These are phyloP conservation scores for Verbascum thapsus DNA, from an alignment of 257 asterid genomes.

Conservation along the genomic window DNA sequence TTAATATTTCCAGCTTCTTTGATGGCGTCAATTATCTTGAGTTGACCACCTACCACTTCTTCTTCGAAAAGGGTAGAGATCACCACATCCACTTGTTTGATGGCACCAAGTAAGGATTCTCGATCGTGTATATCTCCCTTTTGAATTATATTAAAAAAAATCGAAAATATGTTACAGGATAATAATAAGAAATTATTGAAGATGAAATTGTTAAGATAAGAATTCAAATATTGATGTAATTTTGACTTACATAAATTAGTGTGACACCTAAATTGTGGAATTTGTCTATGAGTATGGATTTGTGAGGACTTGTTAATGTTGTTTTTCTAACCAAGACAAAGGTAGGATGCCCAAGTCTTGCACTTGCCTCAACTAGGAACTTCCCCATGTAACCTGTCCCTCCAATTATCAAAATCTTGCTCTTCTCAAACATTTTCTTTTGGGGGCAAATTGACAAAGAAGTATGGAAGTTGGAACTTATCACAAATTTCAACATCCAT, in stretches of 20 bases:
- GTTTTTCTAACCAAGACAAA: constrained; percentile 27
- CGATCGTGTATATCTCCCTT: constrained; percentile 40
- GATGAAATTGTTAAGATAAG: neutral
- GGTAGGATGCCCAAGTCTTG: constrained; percentile 29
- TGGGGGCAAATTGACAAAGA: no score
- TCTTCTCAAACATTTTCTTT: constrained; percentile 25
- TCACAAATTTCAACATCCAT: no score
- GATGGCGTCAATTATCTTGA: constrained; percentile 37
- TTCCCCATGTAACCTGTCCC: constrained; percentile 36
- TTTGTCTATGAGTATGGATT: constrained; percentile 15
- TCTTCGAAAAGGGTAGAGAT: constrained; percentile 31
- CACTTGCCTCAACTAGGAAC: constrained; percentile 31
- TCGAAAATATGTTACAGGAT: no score
- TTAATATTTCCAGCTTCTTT: constrained; percentile 41
- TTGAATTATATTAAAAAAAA: neutral
- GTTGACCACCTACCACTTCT: constrained; percentile 27
- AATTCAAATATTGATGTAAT: neutral
- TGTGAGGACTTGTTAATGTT: constrained; percentile 19
- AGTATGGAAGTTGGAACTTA: no score
- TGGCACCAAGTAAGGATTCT: constrained; percentile 30
- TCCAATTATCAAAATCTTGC: constrained; percentile 41
- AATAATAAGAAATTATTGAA: neutral
- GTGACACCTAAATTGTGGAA: constrained; percentile 25
- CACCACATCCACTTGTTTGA: constrained; percentile 47
- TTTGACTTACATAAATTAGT: constrained; percentile 18